phyloP scores from a whole-genome alignment of 305 asterid genomes.

The Salvia sclarea region DNA sequence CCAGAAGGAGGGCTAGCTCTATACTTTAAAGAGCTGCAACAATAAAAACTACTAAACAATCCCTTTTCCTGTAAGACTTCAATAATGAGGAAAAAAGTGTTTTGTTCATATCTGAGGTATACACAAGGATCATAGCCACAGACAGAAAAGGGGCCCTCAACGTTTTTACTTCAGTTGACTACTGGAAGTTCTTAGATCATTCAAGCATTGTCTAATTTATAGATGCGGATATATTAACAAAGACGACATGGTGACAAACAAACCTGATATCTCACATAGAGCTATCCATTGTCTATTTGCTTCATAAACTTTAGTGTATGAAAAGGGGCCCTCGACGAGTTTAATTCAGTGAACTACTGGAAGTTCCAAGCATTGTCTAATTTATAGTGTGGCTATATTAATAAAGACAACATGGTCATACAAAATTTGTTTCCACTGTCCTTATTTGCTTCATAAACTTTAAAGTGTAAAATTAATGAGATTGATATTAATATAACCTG shows the following conservation, averaged over 20 bases:
- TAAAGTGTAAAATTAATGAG: neutral
- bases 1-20: neutral
- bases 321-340: too few relatives aligned
- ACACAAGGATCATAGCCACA: neutral
- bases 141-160: neutral
- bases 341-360: too few relatives aligned
- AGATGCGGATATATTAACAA: neutral
- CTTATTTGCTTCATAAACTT: neutral
- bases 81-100: neutral
- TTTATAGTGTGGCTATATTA: too few relatives aligned
- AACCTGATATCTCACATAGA: neutral
- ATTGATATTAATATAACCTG: constrained; percentile 47
- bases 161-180: neutral
- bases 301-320: neutral
- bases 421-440: too few relatives aligned
- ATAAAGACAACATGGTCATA: too few relatives aligned
- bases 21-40: neutral
- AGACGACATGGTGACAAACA: neutral
- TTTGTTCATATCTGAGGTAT: neutral
- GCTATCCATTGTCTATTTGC: neutral
- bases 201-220: neutral
- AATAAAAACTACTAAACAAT: neutral
- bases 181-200: neutral
- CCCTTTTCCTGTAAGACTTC: neutral
- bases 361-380: too few relatives aligned